Base-by-base conservation (phyloP, 1,284 basidiomycete genomes). In the Mycosarcoma mackinlayi region DNA sequence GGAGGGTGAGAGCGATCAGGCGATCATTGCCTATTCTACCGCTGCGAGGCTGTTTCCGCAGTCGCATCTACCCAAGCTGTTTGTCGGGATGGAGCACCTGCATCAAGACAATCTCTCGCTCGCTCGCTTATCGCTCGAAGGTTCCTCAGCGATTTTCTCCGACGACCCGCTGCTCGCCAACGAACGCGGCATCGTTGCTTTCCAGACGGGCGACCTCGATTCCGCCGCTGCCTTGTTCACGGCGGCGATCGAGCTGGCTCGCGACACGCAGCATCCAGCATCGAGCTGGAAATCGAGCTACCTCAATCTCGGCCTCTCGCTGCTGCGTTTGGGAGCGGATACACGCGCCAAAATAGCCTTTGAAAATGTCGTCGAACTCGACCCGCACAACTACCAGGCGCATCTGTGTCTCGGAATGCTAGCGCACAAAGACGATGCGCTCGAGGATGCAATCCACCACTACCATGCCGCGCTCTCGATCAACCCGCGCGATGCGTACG, bases 71-170 rank as follows among this genome's bases (percentile, higher is more conserved):
- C 94, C 96, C 1, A 86, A 94, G 47, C 88, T 97, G 83, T 98
- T 94, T 81, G 93, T 98, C 45, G 96, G 95, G 3, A 98, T 97
- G 93, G 95, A 98, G 81, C 92, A 98, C 74, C 90, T 98, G 44
- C 90, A 91, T 79, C 86, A 98, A 6, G 92, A 91, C 40, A 93
- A 96, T 72, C 87, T 89, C 59, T 83, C 85, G 16, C 87, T 94
- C 31, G 96, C 96, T 0, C 89, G 91, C 47, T 92, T 98, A 74
- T 92, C 94, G 33, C 86, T 99, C 34, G 86, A 89, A 58, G 91
- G 93, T 1, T 90, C 94, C 1, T 86, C 89, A 64, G 84, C 86
- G 1, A 89, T 95, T 83, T 93, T 93, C 79, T 87, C 90, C 53
- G 87, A 88, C 3, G 96, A 99, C 81, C 93, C 96, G 21, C 85